Percentiles rank a stretch among this genome's conserved stretches.
Conservation (phyloP, 2,329 filamentous ascomycete species). For the Diaporthe destruens region DNA sequence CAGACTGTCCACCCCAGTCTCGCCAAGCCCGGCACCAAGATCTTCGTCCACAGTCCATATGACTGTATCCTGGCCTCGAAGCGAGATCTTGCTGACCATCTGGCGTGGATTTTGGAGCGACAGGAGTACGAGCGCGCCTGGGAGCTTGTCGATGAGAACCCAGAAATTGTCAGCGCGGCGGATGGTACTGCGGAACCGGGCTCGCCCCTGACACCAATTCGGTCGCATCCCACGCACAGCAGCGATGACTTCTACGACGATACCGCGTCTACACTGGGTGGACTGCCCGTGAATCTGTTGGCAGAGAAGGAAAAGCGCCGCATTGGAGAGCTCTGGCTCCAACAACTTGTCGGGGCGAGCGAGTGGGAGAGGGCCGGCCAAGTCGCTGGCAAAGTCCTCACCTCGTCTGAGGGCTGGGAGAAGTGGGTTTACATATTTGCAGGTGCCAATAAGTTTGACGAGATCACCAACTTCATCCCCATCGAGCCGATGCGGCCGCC, state of each 20-base stretch:
- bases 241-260: slow-evolving; percentile 82
- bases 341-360: slow-evolving; percentile 80
- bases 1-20: slow-evolving; percentile 66
- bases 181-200: slow-evolving; percentile 56
- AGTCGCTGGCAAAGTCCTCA: slow-evolving; percentile 85
- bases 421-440: slow-evolving; percentile 96
- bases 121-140: slow-evolving; percentile 87
- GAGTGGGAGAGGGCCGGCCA: slow-evolving; percentile 85
- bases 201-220: slow-evolving; percentile 52
- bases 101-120: slow-evolving; percentile 86
- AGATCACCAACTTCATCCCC: slow-evolving; percentile 88
- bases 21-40: slow-evolving; percentile 70
- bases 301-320: slow-evolving; percentile 89
- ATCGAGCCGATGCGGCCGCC: slow-evolving; percentile 81
- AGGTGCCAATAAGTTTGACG: slow-evolving; percentile 86
- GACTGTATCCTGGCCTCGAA: slow-evolving; percentile 95
- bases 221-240: slow-evolving; percentile 48
- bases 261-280: slow-evolving; percentile 71
- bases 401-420: slow-evolving; percentile 87
- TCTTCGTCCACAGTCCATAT: slow-evolving; percentile 96
- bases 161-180: slow-evolving; percentile 71
- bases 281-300: slow-evolving; percentile 72
- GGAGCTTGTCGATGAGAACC: slow-evolving; percentile 89
- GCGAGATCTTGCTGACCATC: slow-evolving; percentile 85
- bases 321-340: slow-evolving; percentile 93